These are phyloP conservation scores for Trichoderma sp. DNA, from an alignment of 2,329 filamentous ascomycete species.

Conservation along the genomic window DNA sequence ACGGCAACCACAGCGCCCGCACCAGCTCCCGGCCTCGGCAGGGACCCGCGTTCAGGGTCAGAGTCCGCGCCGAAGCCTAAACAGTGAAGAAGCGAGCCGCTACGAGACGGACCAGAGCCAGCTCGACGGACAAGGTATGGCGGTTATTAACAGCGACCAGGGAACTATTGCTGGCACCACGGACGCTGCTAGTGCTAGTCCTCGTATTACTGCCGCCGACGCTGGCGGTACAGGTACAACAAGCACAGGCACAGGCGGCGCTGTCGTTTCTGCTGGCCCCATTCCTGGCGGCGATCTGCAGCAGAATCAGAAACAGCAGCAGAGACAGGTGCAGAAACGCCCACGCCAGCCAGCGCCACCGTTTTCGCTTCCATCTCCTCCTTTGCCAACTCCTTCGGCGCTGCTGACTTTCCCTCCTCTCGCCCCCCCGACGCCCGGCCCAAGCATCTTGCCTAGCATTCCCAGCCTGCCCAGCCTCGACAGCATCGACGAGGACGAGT, in stretches of 20 bases:
- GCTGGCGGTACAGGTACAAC: constrained; percentile 1
- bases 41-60: constrained; percentile 14
- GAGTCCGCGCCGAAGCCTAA: constrained; percentile 3
- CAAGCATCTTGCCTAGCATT: background rate
- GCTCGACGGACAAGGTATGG: background rate
- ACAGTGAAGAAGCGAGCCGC: background rate
- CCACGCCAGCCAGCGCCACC: constrained; percentile 11
- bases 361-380: constrained; percentile 17
- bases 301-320: constrained; percentile 10
- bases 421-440: background rate
- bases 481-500: constrained; percentile 23
- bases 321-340: constrained; percentile 12
- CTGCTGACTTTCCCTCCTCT: constrained; percentile 2
- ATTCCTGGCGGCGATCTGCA: constrained; percentile 10
- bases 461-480: constrained; percentile 9
- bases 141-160: constrained; percentile 5
- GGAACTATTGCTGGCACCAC: background rate
- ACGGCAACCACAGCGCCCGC: constrained; percentile 19
- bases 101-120: constrained; percentile 5
- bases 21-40: constrained; percentile 14
- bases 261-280: constrained; percentile 1
- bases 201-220: background rate
- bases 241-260: background rate
- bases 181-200: background rate
- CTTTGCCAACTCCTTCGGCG: background rate